Evolutionary conservation across 169 alveolate genomes (phyloP), one percentile per base, ranked within the genome.

Genomic region (Plasmodium adleri): DNA sequence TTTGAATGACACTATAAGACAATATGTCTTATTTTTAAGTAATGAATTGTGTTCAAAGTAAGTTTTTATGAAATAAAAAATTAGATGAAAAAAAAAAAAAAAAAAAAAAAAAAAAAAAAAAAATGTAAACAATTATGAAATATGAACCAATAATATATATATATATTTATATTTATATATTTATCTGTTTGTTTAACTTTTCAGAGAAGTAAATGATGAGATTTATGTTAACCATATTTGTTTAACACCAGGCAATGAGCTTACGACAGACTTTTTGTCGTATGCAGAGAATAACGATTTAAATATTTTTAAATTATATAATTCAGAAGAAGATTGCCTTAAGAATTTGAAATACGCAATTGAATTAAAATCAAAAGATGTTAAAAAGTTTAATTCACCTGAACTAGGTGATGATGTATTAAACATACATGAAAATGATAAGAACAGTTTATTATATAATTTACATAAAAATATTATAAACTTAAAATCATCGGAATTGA

Each of bases 11-110:
- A 49, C 90, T 4, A 78, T 78, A 66, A 47, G 80, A 60, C 90
- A 78, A 39, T 78, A 78, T 43, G 71, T 78, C 32, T 49, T 78
- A 17, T 78, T 78, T 66, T 28, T 78, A 67, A 52, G 90, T 59
- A 78, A 78, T 58, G 62, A 78, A 43, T 54, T 78, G 59, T 78
- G 90, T 45, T 78, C 90, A 52, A 78, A 56, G 90, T 78, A 52
- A 20, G 90, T 32, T 54, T 8, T 2, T 28, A 45, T 43, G 39
- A 32, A 59, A 20, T 24, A 1, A 26, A 39, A 47, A 22, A 56
- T 17, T 56, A 56, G 3, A 12, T 56, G 24, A 56, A 56, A n/a
- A 13, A 43, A 47, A 6, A 74, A 74, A 59, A 62, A 74, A n/a
- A n/a, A n/a, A n/a, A n/a, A n/a, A n/a, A 32, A 32, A 32, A 32